Conservation (phyloP, 2,329 filamentous ascomycete species). For the Penicillium hordei region DNA sequence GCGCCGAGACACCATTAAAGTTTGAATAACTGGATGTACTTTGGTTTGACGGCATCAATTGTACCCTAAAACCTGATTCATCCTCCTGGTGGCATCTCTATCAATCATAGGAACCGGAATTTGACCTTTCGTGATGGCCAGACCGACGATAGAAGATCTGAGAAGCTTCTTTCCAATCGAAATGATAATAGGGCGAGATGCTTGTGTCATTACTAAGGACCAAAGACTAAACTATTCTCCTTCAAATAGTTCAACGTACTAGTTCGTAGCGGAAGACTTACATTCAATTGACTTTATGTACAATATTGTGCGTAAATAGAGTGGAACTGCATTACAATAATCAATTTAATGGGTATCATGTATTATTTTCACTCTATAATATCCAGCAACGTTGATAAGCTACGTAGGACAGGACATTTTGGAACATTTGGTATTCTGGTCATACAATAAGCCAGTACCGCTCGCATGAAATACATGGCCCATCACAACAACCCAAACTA, state of each 20-base stretch:
- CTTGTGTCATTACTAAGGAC: not conserved
- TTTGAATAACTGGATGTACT: not conserved
- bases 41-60: no score
- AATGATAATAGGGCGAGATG: not conserved
- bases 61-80: not conserved
- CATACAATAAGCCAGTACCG: not conserved
- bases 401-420: no score
- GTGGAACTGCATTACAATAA: no score
- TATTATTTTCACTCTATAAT: no score
- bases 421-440: no score
- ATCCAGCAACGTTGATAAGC: no score
- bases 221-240: not conserved
- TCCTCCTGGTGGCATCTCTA: not conserved
- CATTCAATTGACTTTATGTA: no score
- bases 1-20: not conserved
- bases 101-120: not conserved
- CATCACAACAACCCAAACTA: not conserved
- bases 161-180: not conserved
- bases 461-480: not conserved
- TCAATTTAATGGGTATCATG: no score
- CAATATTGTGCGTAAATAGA: no score
- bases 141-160: not conserved
- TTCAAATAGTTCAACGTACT: no score
- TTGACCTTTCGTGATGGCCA: not conserved
- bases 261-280: no score